Evolutionary conservation across 1,284 basidiomycete genomes (phyloP), one percentile per base, ranked within the genome.

Genomic region (Lentinula novae-zelandiae): DNA sequence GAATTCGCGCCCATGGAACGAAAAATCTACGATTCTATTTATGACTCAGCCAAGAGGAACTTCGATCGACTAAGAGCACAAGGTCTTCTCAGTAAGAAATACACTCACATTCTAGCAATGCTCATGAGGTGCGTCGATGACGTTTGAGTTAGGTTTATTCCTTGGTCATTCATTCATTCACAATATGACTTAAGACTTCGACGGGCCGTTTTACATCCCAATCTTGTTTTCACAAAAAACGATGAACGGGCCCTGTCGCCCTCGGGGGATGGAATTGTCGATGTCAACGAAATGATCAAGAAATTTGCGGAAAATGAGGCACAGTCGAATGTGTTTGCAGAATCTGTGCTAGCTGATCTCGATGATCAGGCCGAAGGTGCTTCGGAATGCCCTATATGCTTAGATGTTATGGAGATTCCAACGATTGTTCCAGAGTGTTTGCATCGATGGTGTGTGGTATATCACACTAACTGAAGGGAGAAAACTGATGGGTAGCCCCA

Each of bases 91-190:
- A 86, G 88, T 71, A 92, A 87, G 67, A 95, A 94, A 68, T 95
- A 94, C 70, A 93, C 92, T 0, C 90, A 92, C 66, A 95, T 96
- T 69, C 80, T 96, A 68, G 93, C 92, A 4, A 93, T 94, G 90
- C 79, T 95, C 40, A 94, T 95, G 92, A 84, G 86, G 92, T 93
- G 64, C 57, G 79, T 61, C 33, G 61, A 12, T 50, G 44, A 5
- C 3, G 27, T 57, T 66, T 13, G 50, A 13, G 10, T 36, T 59
- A 56, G 46, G 58, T 44, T n/a, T 1, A 58, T 44, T 39, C 52
- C 27, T 63, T 62, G n/a, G 61, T 5, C n/a, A 9, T 9, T 22
- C 66, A 44, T 66, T 60, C 50, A 53, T 40, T 44, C 20, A 57
- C 39, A 17, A 10, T 52, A 5, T 66, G 13, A 3, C 12, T 22